Percentiles rank a stretch among this genome's conserved stretches.
Conservation (phyloP, 805 yeast species). For the Priceomyces haplophilus region DNA sequence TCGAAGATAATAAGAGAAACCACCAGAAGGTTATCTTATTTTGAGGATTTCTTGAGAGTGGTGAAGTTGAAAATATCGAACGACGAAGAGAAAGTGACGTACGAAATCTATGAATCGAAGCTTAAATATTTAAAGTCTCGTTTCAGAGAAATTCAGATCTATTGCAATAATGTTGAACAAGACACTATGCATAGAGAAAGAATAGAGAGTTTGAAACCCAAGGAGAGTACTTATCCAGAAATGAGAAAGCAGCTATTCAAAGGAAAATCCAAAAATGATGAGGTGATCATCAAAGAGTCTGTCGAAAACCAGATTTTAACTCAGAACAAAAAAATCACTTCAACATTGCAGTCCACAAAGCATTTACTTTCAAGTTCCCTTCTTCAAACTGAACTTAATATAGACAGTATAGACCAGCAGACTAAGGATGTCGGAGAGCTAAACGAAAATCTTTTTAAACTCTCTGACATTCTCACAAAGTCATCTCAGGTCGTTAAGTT, state of each 20-base stretch:
- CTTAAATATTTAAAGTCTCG: conserved; percentile 18
- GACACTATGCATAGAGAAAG: conserved; percentile 30
- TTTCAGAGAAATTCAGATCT: conserved; percentile 29
- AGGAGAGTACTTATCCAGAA: conserved; percentile 7
- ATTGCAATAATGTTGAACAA: conserved; percentile 22
- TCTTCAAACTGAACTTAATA: conserved; percentile 49
- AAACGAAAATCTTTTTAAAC: conserved; percentile 37
- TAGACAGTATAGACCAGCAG: conserved; percentile 47
- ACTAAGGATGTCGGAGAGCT: conserved; percentile 38
- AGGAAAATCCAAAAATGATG: conserved; percentile 14
- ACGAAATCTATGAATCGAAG: conserved; percentile 20
- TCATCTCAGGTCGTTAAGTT: conserved; percentile 47
- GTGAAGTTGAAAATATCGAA: conserved; percentile 9
- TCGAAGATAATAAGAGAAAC: conserved; percentile 15
- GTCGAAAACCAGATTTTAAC: conserved; percentile 41
- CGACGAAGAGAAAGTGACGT: conserved; percentile 6
- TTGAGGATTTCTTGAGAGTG: conserved; percentile 17
- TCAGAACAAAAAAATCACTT: conserved; percentile 47
- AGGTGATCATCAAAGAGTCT: conserved; percentile 16
- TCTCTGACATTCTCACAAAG: conserved; percentile 31
- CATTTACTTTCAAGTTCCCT: conserved; percentile 48
- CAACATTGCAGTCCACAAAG: conserved; percentile 45
- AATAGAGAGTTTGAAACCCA: conserved; percentile 19
- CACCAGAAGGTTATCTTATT: conserved; percentile 16
- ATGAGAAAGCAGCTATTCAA: conserved; percentile 21